A percentile compares a stretch with the other conserved stretches of the same genome.
These are phyloP conservation scores for Fraxinus cuspidata DNA, from an alignment of 257 asterid species.

Conservation along the genomic window DNA sequence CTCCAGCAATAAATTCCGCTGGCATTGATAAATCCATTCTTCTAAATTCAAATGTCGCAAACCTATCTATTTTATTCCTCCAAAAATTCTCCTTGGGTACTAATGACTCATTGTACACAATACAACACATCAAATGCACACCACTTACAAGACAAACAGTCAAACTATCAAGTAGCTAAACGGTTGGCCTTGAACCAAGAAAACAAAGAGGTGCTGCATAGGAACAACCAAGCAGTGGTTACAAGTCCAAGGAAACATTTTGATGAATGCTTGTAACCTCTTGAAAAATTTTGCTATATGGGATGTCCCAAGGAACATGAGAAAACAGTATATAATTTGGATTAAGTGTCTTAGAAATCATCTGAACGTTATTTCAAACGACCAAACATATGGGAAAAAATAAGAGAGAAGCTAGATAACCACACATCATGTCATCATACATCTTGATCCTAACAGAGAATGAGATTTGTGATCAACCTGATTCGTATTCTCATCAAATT, in stretches of 20 bases:
- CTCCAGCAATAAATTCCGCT: not conserved
- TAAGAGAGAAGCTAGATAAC: conserved; percentile 4
- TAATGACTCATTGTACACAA: not conserved
- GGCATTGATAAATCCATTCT: not conserved
- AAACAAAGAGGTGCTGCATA: not conserved
- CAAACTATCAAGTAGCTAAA: conserved; percentile 2
- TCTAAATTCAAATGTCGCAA: not conserved
- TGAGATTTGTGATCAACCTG: conserved; percentile 53
- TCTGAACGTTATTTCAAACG: not conserved
- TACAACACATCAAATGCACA: not conserved
- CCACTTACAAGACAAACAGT: not conserved
- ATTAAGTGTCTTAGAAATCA: not conserved
- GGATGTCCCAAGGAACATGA: not conserved
- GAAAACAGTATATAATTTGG: not conserved
- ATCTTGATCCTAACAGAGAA: conserved; percentile 15
- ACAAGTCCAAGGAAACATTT: conserved; percentile 14
- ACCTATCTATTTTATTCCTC: not conserved
- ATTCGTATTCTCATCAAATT: conserved; percentile 50
- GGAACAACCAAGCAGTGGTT: not conserved
- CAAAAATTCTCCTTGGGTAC: not conserved
- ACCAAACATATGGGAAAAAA: conserved; percentile 5
- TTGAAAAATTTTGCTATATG: not conserved
- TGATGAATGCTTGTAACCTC: not conserved
- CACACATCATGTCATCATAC: conserved; percentile 5
- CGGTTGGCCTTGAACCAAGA: not conserved